Conservation (phyloP, 2,329 filamentous ascomycete genomes). For the Emydomyces testavorans region DNA sequence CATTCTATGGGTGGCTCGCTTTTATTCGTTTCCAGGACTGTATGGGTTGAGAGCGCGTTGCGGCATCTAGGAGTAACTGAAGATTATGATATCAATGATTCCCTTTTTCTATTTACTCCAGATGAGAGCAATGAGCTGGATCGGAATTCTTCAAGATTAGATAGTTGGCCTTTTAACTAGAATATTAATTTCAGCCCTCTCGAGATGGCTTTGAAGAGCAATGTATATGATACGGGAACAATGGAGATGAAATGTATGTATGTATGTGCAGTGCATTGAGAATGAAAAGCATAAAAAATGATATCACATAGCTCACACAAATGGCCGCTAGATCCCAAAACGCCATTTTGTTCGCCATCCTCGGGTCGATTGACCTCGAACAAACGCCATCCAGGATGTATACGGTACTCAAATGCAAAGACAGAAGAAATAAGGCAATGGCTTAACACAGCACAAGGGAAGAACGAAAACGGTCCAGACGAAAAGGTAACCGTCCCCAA, state of each 20-base stretch:
- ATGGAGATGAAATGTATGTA: no score
- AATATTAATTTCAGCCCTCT: neutral
- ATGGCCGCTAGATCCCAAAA: conserved; percentile 7
- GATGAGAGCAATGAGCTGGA: neutral
- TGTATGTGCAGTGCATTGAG: neutral
- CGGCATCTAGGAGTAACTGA: no score
- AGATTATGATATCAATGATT: no score
- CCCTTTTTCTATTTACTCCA: no score
- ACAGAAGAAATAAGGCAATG: neutral
- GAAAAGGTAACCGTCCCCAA: neutral
- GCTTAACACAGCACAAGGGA: neutral
- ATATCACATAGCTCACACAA: neutral
- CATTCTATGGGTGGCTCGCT: neutral
- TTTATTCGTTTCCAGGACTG: no score
- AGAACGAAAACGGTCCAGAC: conserved; percentile 4
- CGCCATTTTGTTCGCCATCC: conserved; percentile 6
- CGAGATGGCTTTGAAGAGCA: neutral
- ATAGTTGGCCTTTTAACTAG: neutral
- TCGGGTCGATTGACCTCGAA: conserved; percentile 5
- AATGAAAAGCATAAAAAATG: neutral
- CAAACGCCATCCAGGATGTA: conserved; percentile 4
- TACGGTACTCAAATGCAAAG: conserved; percentile 10
- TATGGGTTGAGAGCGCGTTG: no score
- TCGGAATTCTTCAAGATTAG: neutral
- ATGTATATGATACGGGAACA: neutral